Percentiles rank a stretch among this genome's conserved stretches.
Conservation (phyloP, 495 filamentous ascomycete genomes). For the Xylaria palmicola region DNA sequence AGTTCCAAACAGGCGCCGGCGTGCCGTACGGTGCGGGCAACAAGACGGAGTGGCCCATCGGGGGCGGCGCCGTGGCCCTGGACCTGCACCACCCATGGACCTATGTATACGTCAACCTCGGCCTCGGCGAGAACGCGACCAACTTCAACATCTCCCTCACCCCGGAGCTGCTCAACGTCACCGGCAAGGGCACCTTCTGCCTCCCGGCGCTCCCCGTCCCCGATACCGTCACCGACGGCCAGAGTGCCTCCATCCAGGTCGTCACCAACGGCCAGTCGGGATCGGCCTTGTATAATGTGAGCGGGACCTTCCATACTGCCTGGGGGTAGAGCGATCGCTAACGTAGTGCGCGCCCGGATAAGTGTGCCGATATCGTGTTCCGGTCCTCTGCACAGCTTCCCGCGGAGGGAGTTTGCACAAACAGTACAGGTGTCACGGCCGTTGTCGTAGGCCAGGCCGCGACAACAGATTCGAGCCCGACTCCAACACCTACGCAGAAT, state of each 20-base stretch:
- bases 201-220: constrained; percentile 49
- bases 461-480: neutral
- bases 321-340: neutral
- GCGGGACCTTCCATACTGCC: constrained; percentile 21
- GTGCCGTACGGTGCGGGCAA: constrained; percentile 51
- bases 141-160: constrained; percentile 62
- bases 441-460: constrained; percentile 18
- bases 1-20: constrained; percentile 53
- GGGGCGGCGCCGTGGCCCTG: constrained; percentile 54
- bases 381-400: constrained; percentile 41
- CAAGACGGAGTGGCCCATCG: constrained; percentile 61
- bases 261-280: constrained; percentile 52
- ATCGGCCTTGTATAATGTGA: constrained; percentile 59
- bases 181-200: constrained; percentile 61
- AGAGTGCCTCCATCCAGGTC: constrained; percentile 55
- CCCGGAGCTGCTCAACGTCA: constrained; percentile 52
- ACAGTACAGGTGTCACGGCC: constrained; percentile 38
- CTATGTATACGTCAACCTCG: constrained; percentile 62
- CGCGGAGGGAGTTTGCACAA: constrained; percentile 46
- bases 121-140: constrained; percentile 52
- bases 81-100: constrained; percentile 54
- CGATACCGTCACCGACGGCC: constrained; percentile 49
- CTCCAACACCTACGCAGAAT: neutral
- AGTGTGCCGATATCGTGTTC: constrained; percentile 67
- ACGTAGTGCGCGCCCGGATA: neutral